phyloP scores from a whole-genome alignment of 495 filamentous ascomycete genomes.

The Penicillium longicatenatum region DNA sequence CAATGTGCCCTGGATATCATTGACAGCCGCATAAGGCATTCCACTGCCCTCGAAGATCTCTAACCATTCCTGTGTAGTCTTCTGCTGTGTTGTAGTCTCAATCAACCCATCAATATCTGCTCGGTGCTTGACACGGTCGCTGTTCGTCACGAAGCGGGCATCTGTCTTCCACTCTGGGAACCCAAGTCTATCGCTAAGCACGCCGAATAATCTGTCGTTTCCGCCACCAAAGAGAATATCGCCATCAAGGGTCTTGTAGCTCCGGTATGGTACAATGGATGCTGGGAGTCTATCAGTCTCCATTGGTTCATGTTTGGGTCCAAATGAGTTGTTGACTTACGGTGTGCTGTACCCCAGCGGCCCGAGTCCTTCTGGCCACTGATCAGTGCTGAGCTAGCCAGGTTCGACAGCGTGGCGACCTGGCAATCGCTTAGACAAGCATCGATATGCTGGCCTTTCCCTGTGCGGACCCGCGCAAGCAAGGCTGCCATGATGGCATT shows the following conservation, averaged over 20 bases:
- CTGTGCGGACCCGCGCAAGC: conserved; percentile 65
- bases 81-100: conserved; percentile 68
- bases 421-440: conserved; percentile 90
- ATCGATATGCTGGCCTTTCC: conserved; percentile 89
- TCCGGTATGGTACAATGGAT: conserved; percentile 92
- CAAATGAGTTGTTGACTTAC: conserved; percentile 52
- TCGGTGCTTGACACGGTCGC: conserved; percentile 78
- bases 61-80: conserved; percentile 89
- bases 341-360: conserved; percentile 94
- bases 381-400: conserved; percentile 89
- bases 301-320: neutral
- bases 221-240: conserved; percentile 91
- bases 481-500: conserved; percentile 96
- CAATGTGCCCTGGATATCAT: conserved; percentile 83
- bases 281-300: conserved; percentile 46
- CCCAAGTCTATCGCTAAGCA: conserved; percentile 77
- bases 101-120: conserved; percentile 74
- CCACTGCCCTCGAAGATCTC: conserved; percentile 84
- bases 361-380: conserved; percentile 86
- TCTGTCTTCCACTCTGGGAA: conserved; percentile 80
- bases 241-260: conserved; percentile 90
- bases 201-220: conserved; percentile 87
- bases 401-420: conserved; percentile 87
- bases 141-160: conserved; percentile 74
- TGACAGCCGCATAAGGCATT: conserved; percentile 93